Evolutionary conservation across 805 yeast genomes (phyloP), one percentile per base, ranked within the genome.

Genomic region (Cyberlindnera veronae): DNA sequence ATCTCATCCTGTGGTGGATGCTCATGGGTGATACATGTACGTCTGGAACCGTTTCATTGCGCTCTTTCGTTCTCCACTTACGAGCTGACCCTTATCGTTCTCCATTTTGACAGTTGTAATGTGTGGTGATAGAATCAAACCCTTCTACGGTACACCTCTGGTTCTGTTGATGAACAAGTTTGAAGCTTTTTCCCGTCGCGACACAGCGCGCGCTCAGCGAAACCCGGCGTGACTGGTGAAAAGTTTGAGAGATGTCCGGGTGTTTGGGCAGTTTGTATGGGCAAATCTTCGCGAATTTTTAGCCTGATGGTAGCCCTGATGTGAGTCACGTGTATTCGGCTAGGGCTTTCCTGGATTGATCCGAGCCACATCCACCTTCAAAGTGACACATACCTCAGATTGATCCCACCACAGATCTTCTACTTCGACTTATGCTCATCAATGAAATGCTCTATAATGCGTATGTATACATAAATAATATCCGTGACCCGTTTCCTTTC

Each of bases 51-150:
- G 29, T 31, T 14, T 24, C 6, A 20, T 28, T 7, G 14, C 28
- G 29, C 43, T 33, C 38, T 17, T 22, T 23, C 22, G 12, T 4
- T 38, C 27, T 29, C 35, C 61, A 87, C 96, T 74, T 86, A 88
- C 97, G 77, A 89, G 83, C 81, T 89, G 95, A 76, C 99, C 98
- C 81, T 87, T 89, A 74, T 93, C 98, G 99, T 93, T 91, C 84
- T 91, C 98, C 99, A 91, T 91, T 68, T 74, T 88, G 84, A 60
- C 67, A 42, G 33, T 42, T 32, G 37, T 28, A 41, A 16, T 23
- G 32, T 46, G 41, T 38, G 38, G 38, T 18, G 32, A 39, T 39
- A 22, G 29, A 23, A 11, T 15, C 4, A 24, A 24, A 30, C 24
- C 32, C 28, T 11, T 17, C 24, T 23, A n/a, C 20, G 9, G 5